Evolutionary conservation across 164 flowering plant species (phyloP).

Genomic region (Cinnamomum chago): DNA sequence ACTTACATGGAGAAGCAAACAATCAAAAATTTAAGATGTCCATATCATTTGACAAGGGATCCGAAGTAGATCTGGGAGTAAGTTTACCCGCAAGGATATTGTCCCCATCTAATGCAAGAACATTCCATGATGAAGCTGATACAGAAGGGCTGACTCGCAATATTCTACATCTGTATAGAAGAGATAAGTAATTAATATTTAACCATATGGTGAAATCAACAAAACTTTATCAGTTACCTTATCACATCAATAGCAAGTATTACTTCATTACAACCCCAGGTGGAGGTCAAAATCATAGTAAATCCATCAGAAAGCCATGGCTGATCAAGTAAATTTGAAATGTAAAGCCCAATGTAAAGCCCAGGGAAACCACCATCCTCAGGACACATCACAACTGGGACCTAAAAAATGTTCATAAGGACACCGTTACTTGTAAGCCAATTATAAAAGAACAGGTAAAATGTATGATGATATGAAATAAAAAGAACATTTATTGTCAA

Average conservation of each 20-base stretch:
- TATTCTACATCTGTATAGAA: constrained; percentile 52
- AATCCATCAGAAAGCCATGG: constrained; percentile 95
- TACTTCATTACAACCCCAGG: constrained; percentile 70
- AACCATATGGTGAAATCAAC: not conserved
- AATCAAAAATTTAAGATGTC: not conserved
- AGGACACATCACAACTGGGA: constrained; percentile 67
- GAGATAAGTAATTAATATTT: not conserved
- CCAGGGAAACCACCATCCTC: constrained; percentile 87
- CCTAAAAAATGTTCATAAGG: constrained; percentile 34
- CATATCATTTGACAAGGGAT: not conserved
- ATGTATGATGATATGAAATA: not conserved
- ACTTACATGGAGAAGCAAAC: constrained; percentile 34
- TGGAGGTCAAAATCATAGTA: constrained; percentile 71
- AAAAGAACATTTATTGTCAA: not conserved
- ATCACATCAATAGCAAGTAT: constrained; percentile 69
- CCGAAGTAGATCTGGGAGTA: constrained; percentile 2
- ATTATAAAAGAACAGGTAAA: not conserved
- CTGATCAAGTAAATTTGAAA: constrained; percentile 38
- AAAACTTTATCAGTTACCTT: constrained; percentile 46
- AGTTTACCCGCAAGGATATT: constrained; percentile 70
- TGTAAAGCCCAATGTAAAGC: constrained; percentile 80
- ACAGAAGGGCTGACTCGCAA: constrained; percentile 57
- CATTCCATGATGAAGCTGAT: constrained; percentile 62
- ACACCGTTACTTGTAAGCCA: not conserved
- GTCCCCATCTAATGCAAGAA: constrained; percentile 78